A percentile compares a stretch with the other conserved stretches of the same genome.
These are phyloP conservation scores for Zangia roseola DNA, from an alignment of 768 basidiomycete species.

Conservation along the genomic window DNA sequence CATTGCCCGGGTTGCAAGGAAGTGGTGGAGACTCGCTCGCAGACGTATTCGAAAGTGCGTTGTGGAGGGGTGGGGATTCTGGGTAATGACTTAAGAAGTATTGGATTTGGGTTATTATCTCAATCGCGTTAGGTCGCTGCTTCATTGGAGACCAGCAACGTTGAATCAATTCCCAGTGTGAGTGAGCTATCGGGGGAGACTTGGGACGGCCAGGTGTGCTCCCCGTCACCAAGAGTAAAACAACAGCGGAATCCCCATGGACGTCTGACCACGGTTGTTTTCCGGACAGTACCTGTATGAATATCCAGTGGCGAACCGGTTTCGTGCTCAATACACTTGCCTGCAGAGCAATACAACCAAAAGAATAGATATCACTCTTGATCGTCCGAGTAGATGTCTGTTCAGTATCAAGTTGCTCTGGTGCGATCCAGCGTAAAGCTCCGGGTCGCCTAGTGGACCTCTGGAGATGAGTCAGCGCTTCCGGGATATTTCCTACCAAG, in stretches of 20 bases:
- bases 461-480: background rate
- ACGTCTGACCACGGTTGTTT: background rate
- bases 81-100: background rate
- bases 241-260: background rate
- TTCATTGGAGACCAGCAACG: background rate
- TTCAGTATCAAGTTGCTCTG: slow-evolving; percentile 22
- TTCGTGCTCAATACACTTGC: slow-evolving; percentile 4
- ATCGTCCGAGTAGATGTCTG: background rate
- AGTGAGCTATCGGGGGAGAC: background rate
- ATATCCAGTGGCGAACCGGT: no score
- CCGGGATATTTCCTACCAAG: background rate
- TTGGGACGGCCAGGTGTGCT: background rate
- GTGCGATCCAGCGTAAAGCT: slow-evolving; percentile 46
- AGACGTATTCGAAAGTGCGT: background rate
- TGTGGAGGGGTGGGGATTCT: background rate
- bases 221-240: slow-evolving; percentile 6
- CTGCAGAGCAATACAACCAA: slow-evolving; percentile 28
- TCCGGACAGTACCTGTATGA: background rate
- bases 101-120: background rate
- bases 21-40: no score
- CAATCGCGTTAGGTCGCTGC: background rate
- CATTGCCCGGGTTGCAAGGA: no score
- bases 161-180: slow-evolving; percentile 1
- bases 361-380: background rate
- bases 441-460: slow-evolving; percentile 30